Percentiles rank a stretch among this genome's conserved stretches.
Conservation (phyloP, 73 alveolate genomes). For the Stentor coeruleus region DNA sequence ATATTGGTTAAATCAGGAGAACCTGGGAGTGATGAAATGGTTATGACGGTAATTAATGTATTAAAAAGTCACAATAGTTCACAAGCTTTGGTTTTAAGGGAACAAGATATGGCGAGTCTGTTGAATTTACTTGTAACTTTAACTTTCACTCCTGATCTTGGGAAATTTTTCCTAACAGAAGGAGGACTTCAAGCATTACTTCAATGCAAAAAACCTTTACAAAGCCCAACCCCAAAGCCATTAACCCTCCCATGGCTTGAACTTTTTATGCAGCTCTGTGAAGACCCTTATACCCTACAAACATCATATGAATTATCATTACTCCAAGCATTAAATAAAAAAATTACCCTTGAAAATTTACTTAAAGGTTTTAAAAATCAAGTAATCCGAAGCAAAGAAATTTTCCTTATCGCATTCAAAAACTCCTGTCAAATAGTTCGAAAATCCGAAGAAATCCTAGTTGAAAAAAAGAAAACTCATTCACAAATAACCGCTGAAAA, state of each 20-base stretch:
- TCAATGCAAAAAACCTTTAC: background rate
- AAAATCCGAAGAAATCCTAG: background rate
- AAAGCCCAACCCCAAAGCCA: background rate
- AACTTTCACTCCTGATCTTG: background rate
- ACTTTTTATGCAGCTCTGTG: background rate
- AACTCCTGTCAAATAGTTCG: background rate
- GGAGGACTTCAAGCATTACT: background rate
- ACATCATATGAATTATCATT: background rate
- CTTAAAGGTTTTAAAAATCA: background rate
- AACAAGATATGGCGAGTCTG: background rate
- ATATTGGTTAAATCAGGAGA: background rate
- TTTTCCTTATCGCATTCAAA: background rate
- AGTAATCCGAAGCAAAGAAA: background rate
- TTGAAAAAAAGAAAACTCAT: background rate
- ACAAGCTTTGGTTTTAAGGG: background rate
- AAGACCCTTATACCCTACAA: background rate
- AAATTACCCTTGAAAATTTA: background rate
- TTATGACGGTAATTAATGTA: background rate
- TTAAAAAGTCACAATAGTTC: background rate
- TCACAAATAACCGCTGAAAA: background rate
- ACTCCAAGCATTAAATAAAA: background rate
- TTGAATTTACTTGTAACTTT: background rate
- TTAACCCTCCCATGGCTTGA: background rate
- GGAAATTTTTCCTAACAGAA: background rate
- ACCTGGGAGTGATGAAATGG: background rate